Evolutionary conservation across 164 flowering plant species (phyloP).

Genomic region (Litsea cubeba): DNA sequence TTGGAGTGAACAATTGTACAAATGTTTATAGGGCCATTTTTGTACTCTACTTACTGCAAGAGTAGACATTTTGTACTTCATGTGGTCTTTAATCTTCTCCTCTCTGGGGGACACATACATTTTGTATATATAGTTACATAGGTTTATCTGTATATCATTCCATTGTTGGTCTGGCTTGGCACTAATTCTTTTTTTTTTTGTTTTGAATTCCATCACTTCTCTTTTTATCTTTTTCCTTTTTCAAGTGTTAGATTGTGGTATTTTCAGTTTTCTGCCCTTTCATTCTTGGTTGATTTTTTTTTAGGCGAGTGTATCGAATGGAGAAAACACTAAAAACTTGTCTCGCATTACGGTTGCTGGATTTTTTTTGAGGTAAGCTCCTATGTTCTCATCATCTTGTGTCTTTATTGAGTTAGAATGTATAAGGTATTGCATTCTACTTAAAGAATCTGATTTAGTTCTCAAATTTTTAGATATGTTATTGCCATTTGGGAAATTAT

Average conservation of each 20-base stretch:
- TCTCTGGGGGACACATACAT: too few relatives aligned
- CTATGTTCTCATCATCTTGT: not conserved
- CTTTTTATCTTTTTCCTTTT: not conserved
- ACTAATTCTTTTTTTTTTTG: too few relatives aligned
- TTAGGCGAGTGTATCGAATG: conserved; percentile 87
- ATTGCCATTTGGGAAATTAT: not conserved
- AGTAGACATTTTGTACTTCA: too few relatives aligned
- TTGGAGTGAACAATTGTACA: too few relatives aligned
- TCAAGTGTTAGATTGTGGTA: too few relatives aligned
- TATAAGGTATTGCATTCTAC: not conserved
- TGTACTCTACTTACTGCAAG: too few relatives aligned
- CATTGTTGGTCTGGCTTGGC: not conserved
- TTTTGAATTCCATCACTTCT: not conserved
- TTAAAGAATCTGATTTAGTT: not conserved
- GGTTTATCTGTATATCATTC: not conserved
- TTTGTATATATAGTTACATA: too few relatives aligned
- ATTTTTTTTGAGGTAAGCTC: conserved; percentile 68
- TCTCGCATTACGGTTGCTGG: conserved; percentile 70
- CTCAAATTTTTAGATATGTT: not conserved
- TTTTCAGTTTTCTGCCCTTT: not conserved
- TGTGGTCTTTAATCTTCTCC: too few relatives aligned
- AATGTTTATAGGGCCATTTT: too few relatives aligned
- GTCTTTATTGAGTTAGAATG: not conserved
- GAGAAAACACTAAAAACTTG: conserved; percentile 59
- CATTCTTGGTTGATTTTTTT: conserved; percentile 3